Conservation (phyloP, 1,284 basidiomycete genomes). For the Tetrapyrgos nigripes region DNA sequence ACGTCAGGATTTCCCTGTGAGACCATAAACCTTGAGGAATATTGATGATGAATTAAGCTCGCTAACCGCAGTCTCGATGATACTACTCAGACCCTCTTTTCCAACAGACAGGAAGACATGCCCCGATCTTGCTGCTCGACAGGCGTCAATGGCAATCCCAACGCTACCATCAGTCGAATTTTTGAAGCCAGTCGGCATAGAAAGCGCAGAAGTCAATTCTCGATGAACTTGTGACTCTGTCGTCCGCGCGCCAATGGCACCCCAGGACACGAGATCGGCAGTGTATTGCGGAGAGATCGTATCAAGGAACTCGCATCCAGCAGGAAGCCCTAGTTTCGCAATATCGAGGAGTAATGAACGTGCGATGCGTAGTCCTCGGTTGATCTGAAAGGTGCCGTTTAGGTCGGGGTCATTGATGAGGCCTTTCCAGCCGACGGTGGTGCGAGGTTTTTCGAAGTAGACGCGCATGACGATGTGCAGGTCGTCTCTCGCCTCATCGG, state of each 20-base stretch:
- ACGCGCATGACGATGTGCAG: constrained; percentile 97
- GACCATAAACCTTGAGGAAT: background rate
- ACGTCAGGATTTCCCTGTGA: constrained; percentile 83
- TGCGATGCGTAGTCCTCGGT: constrained; percentile 94
- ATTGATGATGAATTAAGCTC: background rate
- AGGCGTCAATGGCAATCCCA: constrained; percentile 90
- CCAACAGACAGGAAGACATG: constrained; percentile 95
- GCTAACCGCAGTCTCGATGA: constrained; percentile 84
- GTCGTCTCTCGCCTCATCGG: constrained; percentile 83
- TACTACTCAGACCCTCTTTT: constrained; percentile 90
- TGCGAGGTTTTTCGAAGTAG: constrained; percentile 96
- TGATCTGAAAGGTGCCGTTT: constrained; percentile 91
- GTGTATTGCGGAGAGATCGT: constrained; percentile 92
- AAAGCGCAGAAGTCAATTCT: constrained; percentile 83
- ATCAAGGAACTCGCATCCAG: constrained; percentile 90
- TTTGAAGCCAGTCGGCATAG: constrained; percentile 90
- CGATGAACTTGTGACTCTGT: constrained; percentile 98
- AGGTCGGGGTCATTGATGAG: constrained; percentile 95
- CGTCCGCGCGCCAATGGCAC: constrained; percentile 95
- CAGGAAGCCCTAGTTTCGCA: constrained; percentile 84
- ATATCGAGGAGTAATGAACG: constrained; percentile 89
- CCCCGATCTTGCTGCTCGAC: constrained; percentile 83
- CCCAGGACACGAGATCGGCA: constrained; percentile 96
- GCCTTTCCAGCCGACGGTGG: constrained; percentile 98
- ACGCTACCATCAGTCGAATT: constrained; percentile 81